Percentiles rank a stretch among this genome's conserved stretches.
Conservation (phyloP, 2,329 filamentous ascomycete genomes). For the Bimuria novae-zelandiae region DNA sequence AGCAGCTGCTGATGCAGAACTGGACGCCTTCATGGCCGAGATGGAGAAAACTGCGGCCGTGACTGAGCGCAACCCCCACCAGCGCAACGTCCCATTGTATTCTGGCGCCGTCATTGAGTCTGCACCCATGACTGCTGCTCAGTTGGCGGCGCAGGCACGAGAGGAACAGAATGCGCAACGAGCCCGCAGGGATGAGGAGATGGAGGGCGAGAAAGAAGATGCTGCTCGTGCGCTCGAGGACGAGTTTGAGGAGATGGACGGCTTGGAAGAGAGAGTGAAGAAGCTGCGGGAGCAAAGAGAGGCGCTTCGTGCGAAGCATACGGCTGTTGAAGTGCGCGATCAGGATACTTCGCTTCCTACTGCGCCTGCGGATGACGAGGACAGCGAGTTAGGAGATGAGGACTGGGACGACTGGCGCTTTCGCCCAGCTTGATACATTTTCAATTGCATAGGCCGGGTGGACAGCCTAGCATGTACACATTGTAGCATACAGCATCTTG, state of each 20-base stretch:
- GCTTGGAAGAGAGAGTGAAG: constrained; percentile 51
- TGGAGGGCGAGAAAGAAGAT: constrained; percentile 55
- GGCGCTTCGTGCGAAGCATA: constrained; percentile 40
- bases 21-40: constrained; percentile 61
- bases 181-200: constrained; percentile 49
- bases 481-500: constrained; percentile 26
- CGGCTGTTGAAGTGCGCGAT: constrained; percentile 15
- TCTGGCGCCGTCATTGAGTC: constrained; percentile 50
- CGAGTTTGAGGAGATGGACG: constrained; percentile 58
- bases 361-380: constrained; percentile 23
- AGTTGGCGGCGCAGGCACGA: constrained; percentile 52
- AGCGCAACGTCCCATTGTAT: constrained; percentile 60
- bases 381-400: constrained; percentile 45
- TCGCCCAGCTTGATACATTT: constrained; percentile 32
- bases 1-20: constrained; percentile 38
- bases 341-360: constrained; percentile 14
- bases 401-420: constrained; percentile 48
- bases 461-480: constrained; percentile 17
- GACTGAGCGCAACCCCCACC: constrained; percentile 72
- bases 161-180: constrained; percentile 52
- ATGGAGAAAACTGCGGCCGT: constrained; percentile 79
- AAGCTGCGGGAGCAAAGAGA: constrained; percentile 53
- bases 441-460: neutral
- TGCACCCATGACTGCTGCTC: constrained; percentile 52
- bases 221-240: constrained; percentile 51